phyloP scores from a whole-genome alignment of 257 asterid species.

The Nicotiana sylvestris region DNA sequence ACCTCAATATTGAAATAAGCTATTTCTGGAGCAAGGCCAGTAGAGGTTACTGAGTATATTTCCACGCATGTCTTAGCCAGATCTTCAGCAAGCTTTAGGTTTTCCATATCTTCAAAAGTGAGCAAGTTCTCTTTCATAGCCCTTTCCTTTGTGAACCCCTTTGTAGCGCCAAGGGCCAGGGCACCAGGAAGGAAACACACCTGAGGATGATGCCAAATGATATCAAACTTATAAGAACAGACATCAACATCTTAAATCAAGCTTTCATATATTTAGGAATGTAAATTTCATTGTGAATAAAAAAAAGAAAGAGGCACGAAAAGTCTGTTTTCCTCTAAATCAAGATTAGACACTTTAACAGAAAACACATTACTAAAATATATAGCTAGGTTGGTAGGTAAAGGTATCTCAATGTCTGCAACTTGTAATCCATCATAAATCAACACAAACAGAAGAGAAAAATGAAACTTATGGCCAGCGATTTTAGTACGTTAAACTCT shows the following conservation, averaged over 20 bases:
- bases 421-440: background rate
- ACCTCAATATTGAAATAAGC: slow-evolving; percentile 83
- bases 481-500: background rate
- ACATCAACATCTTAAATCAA: background rate
- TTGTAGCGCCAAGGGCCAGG: slow-evolving; percentile 97
- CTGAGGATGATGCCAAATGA: slow-evolving; percentile 24
- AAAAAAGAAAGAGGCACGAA: background rate
- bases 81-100: slow-evolving; percentile 93
- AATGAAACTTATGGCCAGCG: background rate
- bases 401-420: background rate
- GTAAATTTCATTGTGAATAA: background rate
- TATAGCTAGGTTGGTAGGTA: background rate
- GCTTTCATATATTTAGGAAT: background rate
- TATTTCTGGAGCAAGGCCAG: slow-evolving; percentile 97
- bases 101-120: slow-evolving; percentile 80
- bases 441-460: background rate
- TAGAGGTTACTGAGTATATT: slow-evolving; percentile 80
- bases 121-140: slow-evolving; percentile 71
- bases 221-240: background rate
- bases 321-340: background rate
- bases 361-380: background rate
- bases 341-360: background rate
- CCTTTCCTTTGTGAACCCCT: slow-evolving; percentile 66
- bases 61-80: slow-evolving; percentile 78
- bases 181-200: slow-evolving; percentile 97